Evolutionary conservation across 148 eudicot genomes (phyloP).

Genomic region (Agrostemma githago): DNA sequence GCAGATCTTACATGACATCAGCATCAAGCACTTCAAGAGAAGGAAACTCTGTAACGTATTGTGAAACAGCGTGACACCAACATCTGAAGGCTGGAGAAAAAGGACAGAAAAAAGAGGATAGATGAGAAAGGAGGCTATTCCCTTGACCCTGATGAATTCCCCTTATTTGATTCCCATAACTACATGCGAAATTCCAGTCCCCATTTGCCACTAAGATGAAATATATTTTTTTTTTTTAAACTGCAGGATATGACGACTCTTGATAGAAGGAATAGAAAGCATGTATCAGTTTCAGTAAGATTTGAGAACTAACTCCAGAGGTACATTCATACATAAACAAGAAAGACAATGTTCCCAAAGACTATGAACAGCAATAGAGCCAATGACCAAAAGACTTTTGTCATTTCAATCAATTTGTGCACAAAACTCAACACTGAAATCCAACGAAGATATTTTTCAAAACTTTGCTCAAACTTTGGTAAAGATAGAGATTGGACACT

Average conservation of each 20-base stretch:
- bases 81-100: slow-evolving; percentile 77
- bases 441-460: background rate
- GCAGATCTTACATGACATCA: slow-evolving; percentile 74
- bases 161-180: slow-evolving; percentile 1
- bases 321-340: background rate
- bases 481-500: slow-evolving; percentile 17
- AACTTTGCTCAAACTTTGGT: background rate
- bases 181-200: background rate
- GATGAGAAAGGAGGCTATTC: background rate
- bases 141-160: background rate
- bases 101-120: background rate
- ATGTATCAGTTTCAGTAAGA: background rate
- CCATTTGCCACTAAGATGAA: background rate
- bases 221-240: background rate
- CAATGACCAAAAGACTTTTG: background rate
- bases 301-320: background rate
- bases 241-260: background rate
- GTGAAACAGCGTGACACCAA: slow-evolving; percentile 98
- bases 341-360: background rate
- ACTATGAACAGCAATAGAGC: background rate
- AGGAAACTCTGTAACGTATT: slow-evolving; percentile 57
- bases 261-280: background rate
- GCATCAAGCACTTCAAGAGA: slow-evolving; percentile 64
- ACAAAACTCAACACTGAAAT: background rate
- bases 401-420: background rate